Conservation (phyloP, 306 rosid species). For the Cicer cuneatum region DNA sequence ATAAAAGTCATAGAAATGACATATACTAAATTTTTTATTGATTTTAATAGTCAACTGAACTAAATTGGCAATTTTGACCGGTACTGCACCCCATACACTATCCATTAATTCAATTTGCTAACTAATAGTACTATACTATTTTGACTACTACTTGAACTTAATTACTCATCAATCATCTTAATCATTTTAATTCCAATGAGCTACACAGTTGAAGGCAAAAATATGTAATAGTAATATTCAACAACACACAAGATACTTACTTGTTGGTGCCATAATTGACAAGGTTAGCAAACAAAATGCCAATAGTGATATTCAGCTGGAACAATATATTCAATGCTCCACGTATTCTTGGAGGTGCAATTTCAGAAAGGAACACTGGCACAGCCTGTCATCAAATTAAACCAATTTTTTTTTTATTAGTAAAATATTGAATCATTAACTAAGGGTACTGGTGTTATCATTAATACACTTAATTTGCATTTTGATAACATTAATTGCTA, state of each 20-base stretch:
- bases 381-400: conserved; percentile 70
- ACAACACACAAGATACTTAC: conserved; percentile 51
- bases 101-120: conserved; percentile 10
- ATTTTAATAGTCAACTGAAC: neutral
- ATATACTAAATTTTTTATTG: neutral
- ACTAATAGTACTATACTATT: conserved; percentile 2
- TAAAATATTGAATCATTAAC: neutral
- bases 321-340: conserved; percentile 89
- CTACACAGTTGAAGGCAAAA: neutral
- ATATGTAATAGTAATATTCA: neutral
- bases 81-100: neutral
- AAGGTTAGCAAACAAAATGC: conserved; percentile 85
- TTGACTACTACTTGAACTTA: neutral
- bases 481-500: neutral
- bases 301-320: conserved; percentile 84
- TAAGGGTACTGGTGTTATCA: neutral
- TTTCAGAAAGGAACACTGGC: conserved; percentile 90
- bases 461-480: neutral
- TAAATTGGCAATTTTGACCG: conserved; percentile 40
- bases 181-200: neutral
- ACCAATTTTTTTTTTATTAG: neutral
- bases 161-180: neutral
- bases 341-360: conserved; percentile 94
- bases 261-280: conserved; percentile 83
- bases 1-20: conserved; percentile 31